phyloP scores from a whole-genome alignment of 2,329 filamentous ascomycete species.

The Botrytis byssoidea region DNA sequence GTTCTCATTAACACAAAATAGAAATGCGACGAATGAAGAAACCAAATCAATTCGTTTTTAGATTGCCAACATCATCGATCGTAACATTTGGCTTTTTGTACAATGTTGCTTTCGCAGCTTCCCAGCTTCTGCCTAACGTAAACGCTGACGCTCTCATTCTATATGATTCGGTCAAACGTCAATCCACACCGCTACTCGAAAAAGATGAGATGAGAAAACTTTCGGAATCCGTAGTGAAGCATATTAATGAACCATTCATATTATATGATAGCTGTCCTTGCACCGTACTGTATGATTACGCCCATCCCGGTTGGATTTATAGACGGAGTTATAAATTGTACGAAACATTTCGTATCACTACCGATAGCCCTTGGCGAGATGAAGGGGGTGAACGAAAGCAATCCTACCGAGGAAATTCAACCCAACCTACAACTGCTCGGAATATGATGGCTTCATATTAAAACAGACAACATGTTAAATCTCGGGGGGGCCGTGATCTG shows the following conservation, averaged over 20 bases:
- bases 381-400: slow-evolving; percentile 5
- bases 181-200: slow-evolving; percentile 18
- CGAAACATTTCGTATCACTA: background rate
- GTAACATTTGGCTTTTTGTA: slow-evolving; percentile 13
- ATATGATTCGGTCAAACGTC: slow-evolving; percentile 12
- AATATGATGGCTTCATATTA: slow-evolving; percentile 8
- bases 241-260: background rate
- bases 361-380: slow-evolving; percentile 10
- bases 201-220: slow-evolving; percentile 12
- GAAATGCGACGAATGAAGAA: slow-evolving; percentile 13
- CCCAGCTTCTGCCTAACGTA: slow-evolving; percentile 19
- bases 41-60: background rate
- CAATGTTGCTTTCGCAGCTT: slow-evolving; percentile 19
- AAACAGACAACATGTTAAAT: background rate
- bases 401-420: background rate
- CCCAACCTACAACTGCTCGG: background rate
- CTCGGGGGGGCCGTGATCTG: background rate
- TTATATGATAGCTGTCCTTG: slow-evolving; percentile 9
- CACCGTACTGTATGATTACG: background rate
- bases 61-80: slow-evolving; percentile 9
- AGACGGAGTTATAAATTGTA: background rate
- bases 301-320: background rate
- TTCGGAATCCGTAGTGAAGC: background rate
- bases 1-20: slow-evolving; percentile 5
- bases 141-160: slow-evolving; percentile 13